Conservation (phyloP, 768 basidiomycete species). For the Pleurotus ostreatus region DNA sequence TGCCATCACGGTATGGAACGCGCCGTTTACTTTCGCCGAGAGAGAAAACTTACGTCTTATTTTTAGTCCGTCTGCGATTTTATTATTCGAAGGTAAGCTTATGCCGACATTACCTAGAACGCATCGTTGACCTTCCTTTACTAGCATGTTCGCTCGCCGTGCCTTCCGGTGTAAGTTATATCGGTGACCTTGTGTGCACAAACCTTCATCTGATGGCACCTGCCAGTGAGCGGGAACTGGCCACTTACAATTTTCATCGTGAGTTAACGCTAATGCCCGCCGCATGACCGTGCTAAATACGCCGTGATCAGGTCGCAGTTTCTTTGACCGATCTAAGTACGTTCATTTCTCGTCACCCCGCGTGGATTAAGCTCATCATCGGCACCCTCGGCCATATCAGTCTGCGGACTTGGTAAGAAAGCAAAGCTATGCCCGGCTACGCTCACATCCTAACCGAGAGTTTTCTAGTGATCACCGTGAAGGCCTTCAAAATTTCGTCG, state of each 20-base stretch:
- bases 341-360: conserved; percentile 11
- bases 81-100: conserved; percentile 35
- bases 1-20: conserved; percentile 41
- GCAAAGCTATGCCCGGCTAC: not conserved
- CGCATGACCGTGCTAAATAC: not conserved
- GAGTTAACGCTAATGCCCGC: conserved; percentile 18
- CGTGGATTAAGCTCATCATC: conserved; percentile 2
- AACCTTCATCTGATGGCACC: not conserved
- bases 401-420: conserved; percentile 32
- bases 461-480: conserved; percentile 44
- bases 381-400: conserved; percentile 16
- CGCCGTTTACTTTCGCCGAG: not conserved
- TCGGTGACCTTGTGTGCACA: too few species aligned
- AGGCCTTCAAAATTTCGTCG: conserved; percentile 41
- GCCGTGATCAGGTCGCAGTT: conserved; percentile 24
- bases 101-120: not conserved
- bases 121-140: not conserved
- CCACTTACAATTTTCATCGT: conserved; percentile 43
- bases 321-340: conserved; percentile 46
- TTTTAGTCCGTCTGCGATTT: conserved; percentile 45
- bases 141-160: conserved; percentile 45
- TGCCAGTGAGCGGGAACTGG: conserved; percentile 44
- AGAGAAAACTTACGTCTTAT: not conserved
- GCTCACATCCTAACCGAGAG: conserved; percentile 4
- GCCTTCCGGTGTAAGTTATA: conserved; percentile 43